Base-by-base conservation (phyloP, 768 basidiomycete genomes). In the Suillus fuscotomentosus region DNA sequence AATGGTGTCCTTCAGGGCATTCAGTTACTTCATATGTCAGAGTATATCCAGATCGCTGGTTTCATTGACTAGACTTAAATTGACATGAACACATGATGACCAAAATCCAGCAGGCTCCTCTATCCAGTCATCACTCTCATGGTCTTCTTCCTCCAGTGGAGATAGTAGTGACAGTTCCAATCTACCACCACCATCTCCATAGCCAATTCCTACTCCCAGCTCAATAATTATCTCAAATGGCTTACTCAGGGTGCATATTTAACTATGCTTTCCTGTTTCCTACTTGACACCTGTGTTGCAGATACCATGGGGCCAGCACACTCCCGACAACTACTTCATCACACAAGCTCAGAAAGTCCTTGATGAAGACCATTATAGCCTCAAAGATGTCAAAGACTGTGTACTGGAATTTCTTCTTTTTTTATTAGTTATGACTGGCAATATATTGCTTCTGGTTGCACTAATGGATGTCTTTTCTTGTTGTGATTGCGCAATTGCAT, bases 261-360 rank as follows among this genome's bases (percentile, higher is more conserved):
- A 5, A 24, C 38, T 50, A 36, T 24, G 60, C 41, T 47, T 34
- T 47, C 48, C 3, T 45, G 5, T 17, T 24, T 47, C 8, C 59
- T 63, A 65, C 64, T 60, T 24, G 34, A 65, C 36, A 43, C 62
- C 39, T 27, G 41, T 17, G 5, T 57, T 63, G 10, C 72, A 93
- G 86, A 93, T 99, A 55, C 97, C 97, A 0, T 99, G 97, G 96
- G 97, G 97, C 51, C 88, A 90, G 31, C 94, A 97, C 75, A 94
- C 96, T 2, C 83, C 87, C 0, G 97, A 99, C 76, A 97, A 96
- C 78, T 97, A 91, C 73, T 91, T 91, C 42, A 92, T 98, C 66
- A 70, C 84, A 1, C 89, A 92, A 68, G 94, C 95, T 0, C 85
- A 87, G 70, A 83, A 78, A 61, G 93, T 97, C 7, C 83, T 97